phyloP scores from a whole-genome alignment of 78 protist species.

The Protostelium mycophagum region DNA sequence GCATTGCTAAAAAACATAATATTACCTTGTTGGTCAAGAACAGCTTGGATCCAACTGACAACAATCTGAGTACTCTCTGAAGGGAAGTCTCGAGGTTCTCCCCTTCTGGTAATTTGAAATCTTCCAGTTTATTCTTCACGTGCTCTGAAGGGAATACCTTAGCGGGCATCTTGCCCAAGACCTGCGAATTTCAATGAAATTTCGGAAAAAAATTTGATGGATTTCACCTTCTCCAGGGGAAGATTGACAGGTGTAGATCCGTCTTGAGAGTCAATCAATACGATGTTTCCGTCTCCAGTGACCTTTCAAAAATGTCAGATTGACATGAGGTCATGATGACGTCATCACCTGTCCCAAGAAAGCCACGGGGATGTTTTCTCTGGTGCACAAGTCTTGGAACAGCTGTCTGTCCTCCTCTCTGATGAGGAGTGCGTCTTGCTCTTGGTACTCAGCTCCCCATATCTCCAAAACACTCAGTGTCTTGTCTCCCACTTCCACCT shows the following conservation, averaged over 20 bases:
- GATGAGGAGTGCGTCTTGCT: conserved; percentile 69
- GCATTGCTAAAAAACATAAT: background rate
- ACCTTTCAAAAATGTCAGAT: too few species aligned
- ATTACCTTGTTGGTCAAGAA: conserved; percentile 84
- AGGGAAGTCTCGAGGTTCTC: background rate
- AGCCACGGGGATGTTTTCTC: conserved; percentile 69
- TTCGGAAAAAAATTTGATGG: background rate
- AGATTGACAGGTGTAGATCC: conserved; percentile 51
- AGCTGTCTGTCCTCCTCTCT: conserved; percentile 12
- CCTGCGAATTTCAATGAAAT: background rate
- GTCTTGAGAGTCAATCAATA: conserved; percentile 10
- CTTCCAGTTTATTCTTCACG: background rate
- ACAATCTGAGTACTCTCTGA: conserved; percentile 68
- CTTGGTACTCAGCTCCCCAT: conserved; percentile 91
- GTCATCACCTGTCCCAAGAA: too few species aligned
- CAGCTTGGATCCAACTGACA: conserved; percentile 86
- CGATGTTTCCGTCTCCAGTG: conserved; percentile 69
- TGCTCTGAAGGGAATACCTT: conserved; percentile 53
- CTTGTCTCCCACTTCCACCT: conserved; percentile 48
- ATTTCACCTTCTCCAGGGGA: conserved; percentile 48
- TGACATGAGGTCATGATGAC: too few species aligned
- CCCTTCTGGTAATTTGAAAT: conserved; percentile 20
- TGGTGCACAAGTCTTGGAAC: conserved; percentile 34
- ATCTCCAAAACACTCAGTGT: conserved; percentile 76
- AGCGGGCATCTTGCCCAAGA: conserved; percentile 68